Conservation (phyloP, 2,329 filamentous ascomycete species). For the Sclerotinia sclerotiorum region DNA sequence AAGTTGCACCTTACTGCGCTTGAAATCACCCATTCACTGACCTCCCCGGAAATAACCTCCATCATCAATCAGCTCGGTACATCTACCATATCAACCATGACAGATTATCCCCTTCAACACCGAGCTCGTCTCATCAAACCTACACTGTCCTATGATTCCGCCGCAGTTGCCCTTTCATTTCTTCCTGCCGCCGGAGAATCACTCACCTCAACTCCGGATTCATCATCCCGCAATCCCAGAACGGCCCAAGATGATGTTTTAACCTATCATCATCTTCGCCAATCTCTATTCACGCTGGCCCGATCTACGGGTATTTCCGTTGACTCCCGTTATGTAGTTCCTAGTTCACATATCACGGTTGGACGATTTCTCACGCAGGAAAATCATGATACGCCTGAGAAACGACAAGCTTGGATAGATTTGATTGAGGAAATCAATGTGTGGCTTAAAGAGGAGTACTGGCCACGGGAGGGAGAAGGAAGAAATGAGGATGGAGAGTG, state of each 20-base stretch:
- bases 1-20: constrained; percentile 82
- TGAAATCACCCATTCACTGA: constrained; percentile 80
- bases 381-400: constrained; percentile 57
- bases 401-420: constrained; percentile 61
- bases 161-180: constrained; percentile 84
- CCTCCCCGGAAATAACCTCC: constrained; percentile 63
- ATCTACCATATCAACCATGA: constrained; percentile 55
- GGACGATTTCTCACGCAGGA: constrained; percentile 71
- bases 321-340: constrained; percentile 80
- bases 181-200: constrained; percentile 71
- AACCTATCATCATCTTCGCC: constrained; percentile 87
- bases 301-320: constrained; percentile 65
- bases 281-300: constrained; percentile 68
- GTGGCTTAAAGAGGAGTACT: constrained; percentile 70
- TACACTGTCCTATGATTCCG: constrained; percentile 77
- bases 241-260: constrained; percentile 60
- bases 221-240: constrained; percentile 30
- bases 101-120: constrained; percentile 64
- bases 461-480: constrained; percentile 53
- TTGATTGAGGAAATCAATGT: constrained; percentile 74
- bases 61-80: constrained; percentile 60
- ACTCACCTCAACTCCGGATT: constrained; percentile 29
- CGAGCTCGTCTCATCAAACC: constrained; percentile 78
- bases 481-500: constrained; percentile 63
- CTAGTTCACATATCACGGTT: constrained; percentile 86